These are phyloP conservation scores for Oehlia diaphana DNA, from an alignment of 192 early-diverging fungal species.

Conservation along the genomic window DNA sequence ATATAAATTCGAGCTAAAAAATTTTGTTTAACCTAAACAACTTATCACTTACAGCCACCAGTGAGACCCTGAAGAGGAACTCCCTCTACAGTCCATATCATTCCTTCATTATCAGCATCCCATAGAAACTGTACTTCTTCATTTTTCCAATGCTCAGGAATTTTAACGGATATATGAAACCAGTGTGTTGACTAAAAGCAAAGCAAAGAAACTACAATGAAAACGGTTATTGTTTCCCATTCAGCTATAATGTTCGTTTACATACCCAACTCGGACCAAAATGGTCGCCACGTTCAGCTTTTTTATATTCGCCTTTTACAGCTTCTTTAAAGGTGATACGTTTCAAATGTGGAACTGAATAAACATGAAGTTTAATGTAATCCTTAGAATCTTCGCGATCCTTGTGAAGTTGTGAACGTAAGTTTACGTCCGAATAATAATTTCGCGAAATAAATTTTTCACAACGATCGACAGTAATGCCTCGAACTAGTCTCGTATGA, in stretches of 20 bases:
- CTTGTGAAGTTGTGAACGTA: conserved; percentile 52
- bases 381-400: conserved; percentile 48
- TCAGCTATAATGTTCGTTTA: no score
- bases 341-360: conserved; percentile 64
- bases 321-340: conserved; percentile 80
- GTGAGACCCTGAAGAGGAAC: conserved; percentile 87
- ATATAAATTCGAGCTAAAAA: background rate
- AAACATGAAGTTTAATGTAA: conserved; percentile 59
- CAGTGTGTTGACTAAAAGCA: conserved; percentile 68
- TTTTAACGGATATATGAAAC: conserved; percentile 67
- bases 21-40: background rate
- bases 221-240: background rate
- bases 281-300: conserved; percentile 66
- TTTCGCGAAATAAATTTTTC: conserved; percentile 64
- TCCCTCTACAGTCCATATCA: conserved; percentile 88
- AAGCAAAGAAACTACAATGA: background rate
- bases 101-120: conserved; percentile 83
- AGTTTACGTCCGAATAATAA: conserved; percentile 51
- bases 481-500: conserved; percentile 50
- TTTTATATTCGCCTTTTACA: conserved; percentile 63
- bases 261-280: conserved; percentile 87
- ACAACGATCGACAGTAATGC: conserved; percentile 74
- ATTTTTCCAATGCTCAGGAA: conserved; percentile 69
- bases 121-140: conserved; percentile 85
- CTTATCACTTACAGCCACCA: conserved; percentile 63